Conservation (phyloP, 805 yeast genomes). For the Metahyphopichia silvanorum region DNA sequence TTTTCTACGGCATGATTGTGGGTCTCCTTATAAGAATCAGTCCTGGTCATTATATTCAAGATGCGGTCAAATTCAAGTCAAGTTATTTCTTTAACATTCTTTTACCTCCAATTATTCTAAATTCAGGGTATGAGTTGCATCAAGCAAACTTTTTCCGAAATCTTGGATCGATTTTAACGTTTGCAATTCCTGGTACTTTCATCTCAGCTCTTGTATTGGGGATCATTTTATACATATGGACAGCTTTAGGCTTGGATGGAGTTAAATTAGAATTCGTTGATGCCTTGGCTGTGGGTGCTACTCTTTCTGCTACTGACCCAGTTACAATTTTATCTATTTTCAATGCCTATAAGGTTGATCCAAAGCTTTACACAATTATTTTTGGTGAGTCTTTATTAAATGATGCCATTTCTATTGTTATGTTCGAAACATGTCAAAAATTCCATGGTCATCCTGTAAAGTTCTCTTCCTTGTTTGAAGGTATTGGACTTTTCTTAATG, state of each 20-base stretch:
- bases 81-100: constrained; percentile 90
- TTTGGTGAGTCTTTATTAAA: constrained; percentile 94
- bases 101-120: constrained; percentile 92
- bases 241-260: constrained; percentile 86
- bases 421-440: constrained; percentile 98
- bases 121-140: constrained; percentile 94
- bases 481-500: constrained; percentile 89
- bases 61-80: constrained; percentile 92
- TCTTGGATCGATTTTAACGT: constrained; percentile 83
- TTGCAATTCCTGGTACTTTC: constrained; percentile 97
- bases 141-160: constrained; percentile 94
- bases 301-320: constrained; percentile 97
- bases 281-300: constrained; percentile 96
- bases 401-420: constrained; percentile 97
- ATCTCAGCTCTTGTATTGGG: constrained; percentile 90
- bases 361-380: constrained; percentile 92
- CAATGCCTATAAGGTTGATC: constrained; percentile 97
- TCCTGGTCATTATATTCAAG: constrained; percentile 97
- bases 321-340: constrained; percentile 94
- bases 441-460: constrained; percentile 81
- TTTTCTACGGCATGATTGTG: constrained; percentile 94
- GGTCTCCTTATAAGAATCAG: constrained; percentile 86
- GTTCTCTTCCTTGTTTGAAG: constrained; percentile 80
- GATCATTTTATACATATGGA: constrained; percentile 82
- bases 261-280: constrained; percentile 90